phyloP scores from a whole-genome alignment of 2,329 filamentous ascomycete genomes.

The Raffaelea albimanens region DNA sequence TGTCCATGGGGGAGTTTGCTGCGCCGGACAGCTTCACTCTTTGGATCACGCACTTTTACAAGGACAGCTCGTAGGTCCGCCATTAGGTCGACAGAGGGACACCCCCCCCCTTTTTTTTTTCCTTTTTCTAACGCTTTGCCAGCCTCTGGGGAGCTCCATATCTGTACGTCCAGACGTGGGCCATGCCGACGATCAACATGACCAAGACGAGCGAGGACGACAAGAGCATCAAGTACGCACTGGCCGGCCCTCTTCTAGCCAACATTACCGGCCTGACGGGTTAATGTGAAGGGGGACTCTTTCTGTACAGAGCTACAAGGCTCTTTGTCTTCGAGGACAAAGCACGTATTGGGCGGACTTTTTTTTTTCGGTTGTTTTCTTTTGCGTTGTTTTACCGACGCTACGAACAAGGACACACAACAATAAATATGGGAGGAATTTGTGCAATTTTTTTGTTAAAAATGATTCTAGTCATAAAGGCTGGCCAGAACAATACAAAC shows the following conservation, averaged over 20 bases:
- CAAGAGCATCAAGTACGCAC: conserved; percentile 4
- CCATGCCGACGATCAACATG: conserved; percentile 6
- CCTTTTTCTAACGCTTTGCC: background rate
- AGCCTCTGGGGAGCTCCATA: conserved; percentile 10
- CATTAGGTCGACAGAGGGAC: background rate
- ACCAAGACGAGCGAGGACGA: background rate
- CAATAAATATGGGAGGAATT: too few species aligned
- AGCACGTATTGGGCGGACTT: too few species aligned
- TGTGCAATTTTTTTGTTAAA: background rate
- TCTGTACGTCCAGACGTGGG: conserved; percentile 9
- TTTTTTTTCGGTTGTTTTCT: too few species aligned
- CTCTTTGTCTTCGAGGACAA: background rate
- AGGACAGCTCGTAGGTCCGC: conserved; percentile 17
- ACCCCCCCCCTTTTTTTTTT: background rate
- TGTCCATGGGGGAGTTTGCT: conserved; percentile 14
- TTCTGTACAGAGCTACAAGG: too few species aligned
- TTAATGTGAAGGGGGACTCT: too few species aligned
- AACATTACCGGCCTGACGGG: conserved; percentile 8
- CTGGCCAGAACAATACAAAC: too few species aligned
- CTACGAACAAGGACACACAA: too few species aligned
- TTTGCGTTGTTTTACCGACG: too few species aligned
- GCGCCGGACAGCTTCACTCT: conserved; percentile 16
- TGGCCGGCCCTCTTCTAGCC: conserved; percentile 2
- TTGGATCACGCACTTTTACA: conserved; percentile 17
- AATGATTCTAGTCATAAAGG: too few species aligned